These are phyloP conservation scores for Fusarium fujikuroi DNA, from an alignment of 2,329 filamentous ascomycete species.

Conservation along the genomic window DNA sequence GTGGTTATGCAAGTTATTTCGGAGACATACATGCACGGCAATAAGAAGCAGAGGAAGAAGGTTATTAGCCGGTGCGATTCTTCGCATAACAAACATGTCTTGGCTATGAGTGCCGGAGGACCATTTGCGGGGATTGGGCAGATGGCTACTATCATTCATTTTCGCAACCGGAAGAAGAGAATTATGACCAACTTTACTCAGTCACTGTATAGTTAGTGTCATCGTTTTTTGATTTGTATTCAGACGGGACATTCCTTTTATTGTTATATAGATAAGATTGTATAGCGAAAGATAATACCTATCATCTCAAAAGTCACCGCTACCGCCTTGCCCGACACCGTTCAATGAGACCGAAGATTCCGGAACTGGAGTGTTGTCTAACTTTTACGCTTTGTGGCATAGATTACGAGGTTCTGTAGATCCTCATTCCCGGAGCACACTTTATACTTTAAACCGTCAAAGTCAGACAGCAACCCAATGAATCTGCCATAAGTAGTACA, in stretches of 20 bases:
- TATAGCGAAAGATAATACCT: neutral
- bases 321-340: neutral
- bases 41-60: neutral
- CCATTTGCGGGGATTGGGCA: neutral
- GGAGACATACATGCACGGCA: neutral
- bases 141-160: neutral
- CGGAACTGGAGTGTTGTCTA: too few relatives aligned
- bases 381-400: neutral
- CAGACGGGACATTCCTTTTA: neutral
- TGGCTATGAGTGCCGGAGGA: neutral
- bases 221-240: too few relatives aligned
- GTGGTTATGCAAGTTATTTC: neutral
- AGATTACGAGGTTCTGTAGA: neutral
- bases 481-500: rapidly evolving
- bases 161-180: neutral
- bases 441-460: neutral
- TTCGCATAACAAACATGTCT: neutral
- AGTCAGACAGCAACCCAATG: rapidly evolving
- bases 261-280: neutral
- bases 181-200: neutral
- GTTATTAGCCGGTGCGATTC: neutral
- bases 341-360: neutral
- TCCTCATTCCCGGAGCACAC: neutral
- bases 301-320: neutral
- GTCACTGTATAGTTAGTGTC: neutral